A percentile compares a stretch with the other conserved stretches of the same genome.
Evolutionary conservation across 1,139 yeast species (phyloP).

Genomic region (Sugiyamaella neomexicana): DNA sequence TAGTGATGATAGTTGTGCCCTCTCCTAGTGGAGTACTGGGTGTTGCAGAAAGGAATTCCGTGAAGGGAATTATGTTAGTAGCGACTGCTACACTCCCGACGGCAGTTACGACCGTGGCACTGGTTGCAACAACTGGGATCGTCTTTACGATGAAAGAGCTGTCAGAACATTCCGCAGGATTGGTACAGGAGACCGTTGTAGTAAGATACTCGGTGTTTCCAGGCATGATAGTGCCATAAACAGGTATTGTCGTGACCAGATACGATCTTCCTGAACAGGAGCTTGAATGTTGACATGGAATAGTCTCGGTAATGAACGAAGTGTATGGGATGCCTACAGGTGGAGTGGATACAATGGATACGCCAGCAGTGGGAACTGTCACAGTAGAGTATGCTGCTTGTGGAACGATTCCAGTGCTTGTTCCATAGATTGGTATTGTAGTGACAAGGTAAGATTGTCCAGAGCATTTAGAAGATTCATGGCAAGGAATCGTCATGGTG

Average conservation of each 20-base stretch:
- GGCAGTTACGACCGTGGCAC: constrained; percentile 5
- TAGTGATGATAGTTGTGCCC: constrained; percentile 16
- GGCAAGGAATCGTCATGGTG: constrained; percentile 17
- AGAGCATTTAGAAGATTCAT: constrained; percentile 18
- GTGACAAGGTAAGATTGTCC: constrained; percentile 17
- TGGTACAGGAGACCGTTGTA: constrained; percentile 15
- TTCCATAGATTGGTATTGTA: constrained; percentile 16
- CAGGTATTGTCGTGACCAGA: constrained; percentile 20
- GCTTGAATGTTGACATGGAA: constrained; percentile 22
- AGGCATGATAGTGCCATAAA: constrained; percentile 5
- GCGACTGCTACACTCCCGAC: background rate
- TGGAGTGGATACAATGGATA: background rate
- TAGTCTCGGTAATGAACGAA: constrained; percentile 20
- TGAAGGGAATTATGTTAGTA: background rate
- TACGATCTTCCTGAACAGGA: constrained; percentile 22
- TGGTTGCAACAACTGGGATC: background rate
- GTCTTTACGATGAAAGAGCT: constrained; percentile 1
- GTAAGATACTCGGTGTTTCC: constrained; percentile 3
- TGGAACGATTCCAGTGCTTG: background rate
- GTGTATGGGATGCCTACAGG: constrained; percentile 5
- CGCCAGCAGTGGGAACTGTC: constrained; percentile 1
- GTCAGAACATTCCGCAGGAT: constrained; percentile 20
- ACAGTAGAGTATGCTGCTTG: background rate
- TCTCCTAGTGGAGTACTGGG: background rate
- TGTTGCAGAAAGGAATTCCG: constrained; percentile 5